Evolutionary conservation across 164 flowering plant species (phyloP).

Genomic region (Magnolia officinalis): DNA sequence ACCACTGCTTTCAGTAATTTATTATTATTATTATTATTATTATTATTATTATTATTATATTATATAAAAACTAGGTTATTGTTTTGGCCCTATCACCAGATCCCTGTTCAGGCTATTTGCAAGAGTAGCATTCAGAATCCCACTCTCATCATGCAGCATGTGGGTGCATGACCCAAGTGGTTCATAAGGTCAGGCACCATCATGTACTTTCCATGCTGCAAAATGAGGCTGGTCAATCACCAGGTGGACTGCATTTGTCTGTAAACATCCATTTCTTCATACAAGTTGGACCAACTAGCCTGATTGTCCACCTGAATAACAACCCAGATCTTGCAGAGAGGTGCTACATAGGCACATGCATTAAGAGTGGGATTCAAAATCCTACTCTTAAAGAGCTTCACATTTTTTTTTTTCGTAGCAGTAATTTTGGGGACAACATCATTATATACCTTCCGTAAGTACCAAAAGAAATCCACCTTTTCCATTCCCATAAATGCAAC

Average conservation of each 20-base stretch:
- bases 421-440: background rate
- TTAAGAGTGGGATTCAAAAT: background rate
- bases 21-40: too few relatives aligned
- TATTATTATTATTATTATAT: too few relatives aligned
- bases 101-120: background rate
- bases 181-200: background rate
- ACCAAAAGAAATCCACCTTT: constrained; percentile 96
- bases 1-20: background rate
- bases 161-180: background rate
- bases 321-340: background rate
- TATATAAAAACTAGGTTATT: too few relatives aligned
- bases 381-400: too few relatives aligned
- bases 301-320: background rate
- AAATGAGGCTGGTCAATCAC: background rate
- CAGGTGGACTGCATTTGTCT: background rate
- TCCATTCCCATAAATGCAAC: constrained; percentile 99
- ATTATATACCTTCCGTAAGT: constrained; percentile 71
- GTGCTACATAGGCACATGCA: background rate
- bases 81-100: background rate
- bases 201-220: background rate
- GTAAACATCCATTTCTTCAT: background rate
- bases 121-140: background rate
- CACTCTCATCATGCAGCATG: background rate
- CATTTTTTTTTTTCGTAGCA: background rate
- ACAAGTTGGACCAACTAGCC: background rate